Evolutionary conservation across 2,329 filamentous ascomycete species (phyloP).

Genomic region (Ophiostoma sp.): DNA sequence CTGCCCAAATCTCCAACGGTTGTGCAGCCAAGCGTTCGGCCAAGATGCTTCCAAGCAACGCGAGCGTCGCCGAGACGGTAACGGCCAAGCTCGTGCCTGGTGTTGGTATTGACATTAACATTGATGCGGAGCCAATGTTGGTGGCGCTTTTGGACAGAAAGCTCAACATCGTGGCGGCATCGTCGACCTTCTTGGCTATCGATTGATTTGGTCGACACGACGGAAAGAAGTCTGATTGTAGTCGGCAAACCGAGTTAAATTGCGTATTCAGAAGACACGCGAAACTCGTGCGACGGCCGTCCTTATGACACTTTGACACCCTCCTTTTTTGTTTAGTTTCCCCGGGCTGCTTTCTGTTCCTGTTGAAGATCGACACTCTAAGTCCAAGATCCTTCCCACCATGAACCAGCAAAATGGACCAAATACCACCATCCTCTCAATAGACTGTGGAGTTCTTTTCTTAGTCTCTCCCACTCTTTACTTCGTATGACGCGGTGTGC

Average conservation of each 20-base stretch:
- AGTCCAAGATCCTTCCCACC: neutral
- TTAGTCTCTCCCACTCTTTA: neutral
- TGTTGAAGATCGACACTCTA: constrained; percentile 1
- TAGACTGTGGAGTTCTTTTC: too few species aligned
- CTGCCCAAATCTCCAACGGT: neutral
- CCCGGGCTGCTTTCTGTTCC: neutral
- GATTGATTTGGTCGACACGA: too few species aligned
- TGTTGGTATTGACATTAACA: neutral
- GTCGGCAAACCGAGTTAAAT: too few species aligned
- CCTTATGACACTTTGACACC: neutral
- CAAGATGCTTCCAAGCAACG: neutral
- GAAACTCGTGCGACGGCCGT: neutral
- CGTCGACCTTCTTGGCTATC: too few species aligned
- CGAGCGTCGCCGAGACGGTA: neutral
- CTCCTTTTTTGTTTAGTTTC: too few species aligned
- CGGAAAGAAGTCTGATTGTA: too few species aligned
- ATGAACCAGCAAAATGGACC: neutral
- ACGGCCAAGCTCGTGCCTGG: neutral
- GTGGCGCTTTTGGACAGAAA: neutral
- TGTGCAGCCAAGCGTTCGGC: neutral
- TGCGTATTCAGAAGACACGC: too few species aligned
- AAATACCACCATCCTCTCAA: too few species aligned
- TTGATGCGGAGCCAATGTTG: neutral
- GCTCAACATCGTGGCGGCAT: too few species aligned
- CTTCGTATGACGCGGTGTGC: neutral